Conservation (phyloP, 129 eudicot species). For the Heracleum sosnowskyi region DNA sequence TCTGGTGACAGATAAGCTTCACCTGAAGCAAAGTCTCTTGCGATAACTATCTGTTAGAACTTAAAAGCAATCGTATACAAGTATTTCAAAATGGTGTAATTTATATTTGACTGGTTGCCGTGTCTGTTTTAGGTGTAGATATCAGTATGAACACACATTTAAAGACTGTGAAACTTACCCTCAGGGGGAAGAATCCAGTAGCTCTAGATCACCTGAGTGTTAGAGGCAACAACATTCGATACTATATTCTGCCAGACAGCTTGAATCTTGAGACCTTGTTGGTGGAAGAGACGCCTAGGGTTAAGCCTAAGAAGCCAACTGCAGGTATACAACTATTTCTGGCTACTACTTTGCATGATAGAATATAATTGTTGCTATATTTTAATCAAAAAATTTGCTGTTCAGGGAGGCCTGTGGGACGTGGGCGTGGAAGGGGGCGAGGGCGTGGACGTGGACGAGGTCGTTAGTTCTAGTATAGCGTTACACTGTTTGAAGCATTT, state of each 20-base stretch:
- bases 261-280: conserved; percentile 84
- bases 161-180: conserved; percentile 85
- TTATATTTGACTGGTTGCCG: background rate
- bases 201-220: conserved; percentile 92
- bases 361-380: background rate
- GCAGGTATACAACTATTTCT: conserved; percentile 43
- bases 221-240: conserved; percentile 86
- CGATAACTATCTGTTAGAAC: too few species aligned
- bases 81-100: background rate
- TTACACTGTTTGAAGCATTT: conserved; percentile 20
- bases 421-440: conserved; percentile 91
- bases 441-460: conserved; percentile 95
- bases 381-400: background rate
- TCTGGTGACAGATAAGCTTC: background rate
- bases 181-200: conserved; percentile 88
- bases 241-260: conserved; percentile 94
- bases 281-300: conserved; percentile 89
- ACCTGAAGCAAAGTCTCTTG: background rate
- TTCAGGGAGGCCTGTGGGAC: conserved; percentile 71
- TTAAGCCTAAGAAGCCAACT: conserved; percentile 95
- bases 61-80: background rate
- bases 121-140: conserved; percentile 62
- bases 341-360: background rate
- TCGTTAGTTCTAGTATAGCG: conserved; percentile 35
- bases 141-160: conserved; percentile 92